Percentiles rank a stretch among this genome's conserved stretches.
Evolutionary conservation across 768 basidiomycete species (phyloP).

Genomic region (Suillus brevipes): DNA sequence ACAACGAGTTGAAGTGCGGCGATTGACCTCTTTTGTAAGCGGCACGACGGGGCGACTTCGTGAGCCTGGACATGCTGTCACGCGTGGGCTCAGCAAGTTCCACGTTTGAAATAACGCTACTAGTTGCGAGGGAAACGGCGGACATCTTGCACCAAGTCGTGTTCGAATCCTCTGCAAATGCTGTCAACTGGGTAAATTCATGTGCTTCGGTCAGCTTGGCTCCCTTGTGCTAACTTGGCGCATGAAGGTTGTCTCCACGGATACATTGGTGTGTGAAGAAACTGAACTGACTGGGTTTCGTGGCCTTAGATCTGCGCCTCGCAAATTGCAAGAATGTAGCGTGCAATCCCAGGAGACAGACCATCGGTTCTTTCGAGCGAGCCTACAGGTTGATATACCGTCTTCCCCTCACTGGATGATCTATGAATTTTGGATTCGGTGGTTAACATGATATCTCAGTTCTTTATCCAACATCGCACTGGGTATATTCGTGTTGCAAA

Average conservation of each 20-base stretch:
- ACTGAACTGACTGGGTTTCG: neutral
- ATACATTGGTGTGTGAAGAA: neutral
- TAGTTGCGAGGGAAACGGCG: constrained; percentile 37
- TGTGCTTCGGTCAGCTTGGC: neutral
- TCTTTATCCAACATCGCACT: neutral
- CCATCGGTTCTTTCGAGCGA: constrained; percentile 32
- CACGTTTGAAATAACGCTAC: constrained; percentile 34
- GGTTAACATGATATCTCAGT: neutral
- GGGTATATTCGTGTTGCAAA: neutral
- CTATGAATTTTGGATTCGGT: constrained; percentile 43
- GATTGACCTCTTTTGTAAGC: constrained; percentile 19
- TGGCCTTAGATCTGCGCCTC: neutral
- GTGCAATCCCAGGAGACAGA: constrained; percentile 18
- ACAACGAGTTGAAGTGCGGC: constrained; percentile 6
- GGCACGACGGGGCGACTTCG: constrained; percentile 37
- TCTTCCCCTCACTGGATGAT: constrained; percentile 35
- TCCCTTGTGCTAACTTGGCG: neutral
- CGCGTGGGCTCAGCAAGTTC: constrained; percentile 20
- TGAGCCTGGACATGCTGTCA: constrained; percentile 40
- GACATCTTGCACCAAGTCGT: constrained; percentile 28
- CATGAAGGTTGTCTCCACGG: neutral
- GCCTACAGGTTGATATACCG: constrained; percentile 25
- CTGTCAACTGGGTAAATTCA: constrained; percentile 33
- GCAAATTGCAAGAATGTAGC: constrained; percentile 25
- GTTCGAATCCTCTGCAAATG: constrained; percentile 34